Conservation (phyloP, 2,329 filamentous ascomycete species). For the Camillea tinctor region DNA sequence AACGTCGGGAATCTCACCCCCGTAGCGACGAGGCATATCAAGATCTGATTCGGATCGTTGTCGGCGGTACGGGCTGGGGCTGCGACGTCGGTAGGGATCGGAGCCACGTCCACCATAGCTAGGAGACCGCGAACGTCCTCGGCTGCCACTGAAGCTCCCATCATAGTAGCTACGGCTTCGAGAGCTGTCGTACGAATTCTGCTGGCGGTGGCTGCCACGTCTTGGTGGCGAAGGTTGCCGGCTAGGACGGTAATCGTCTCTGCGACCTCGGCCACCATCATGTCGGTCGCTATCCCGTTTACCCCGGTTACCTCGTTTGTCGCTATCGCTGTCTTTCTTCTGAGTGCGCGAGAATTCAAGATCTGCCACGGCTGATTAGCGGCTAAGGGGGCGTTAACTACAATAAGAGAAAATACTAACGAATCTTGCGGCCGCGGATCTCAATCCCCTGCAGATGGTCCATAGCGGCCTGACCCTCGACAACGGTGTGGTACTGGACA, state of each 20-base stretch:
- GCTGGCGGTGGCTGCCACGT: constrained; percentile 33
- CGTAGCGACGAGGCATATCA: constrained; percentile 70
- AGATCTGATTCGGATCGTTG: constrained; percentile 55
- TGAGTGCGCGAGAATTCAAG: constrained; percentile 88
- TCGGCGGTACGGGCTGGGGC: constrained; percentile 61
- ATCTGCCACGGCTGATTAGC: constrained; percentile 53
- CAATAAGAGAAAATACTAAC: constrained; percentile 57
- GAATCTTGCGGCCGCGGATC: constrained; percentile 87
- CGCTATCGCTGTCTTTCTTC: constrained; percentile 70
- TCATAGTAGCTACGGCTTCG: constrained; percentile 42
- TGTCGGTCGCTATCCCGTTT: constrained; percentile 48
- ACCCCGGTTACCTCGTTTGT: constrained; percentile 55
- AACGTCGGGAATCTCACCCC: constrained; percentile 80
- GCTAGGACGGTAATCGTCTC: constrained; percentile 28
- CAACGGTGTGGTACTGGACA: constrained; percentile 81
- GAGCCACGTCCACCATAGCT: constrained; percentile 42
- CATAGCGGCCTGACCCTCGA: constrained; percentile 73
- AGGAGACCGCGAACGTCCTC: constrained; percentile 71
- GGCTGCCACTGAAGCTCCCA: constrained; percentile 36
- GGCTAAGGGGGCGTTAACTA: background rate
- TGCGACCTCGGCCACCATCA: constrained; percentile 22
- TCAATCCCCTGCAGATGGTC: constrained; percentile 75
- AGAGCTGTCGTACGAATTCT: constrained; percentile 31
- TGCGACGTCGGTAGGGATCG: constrained; percentile 64
- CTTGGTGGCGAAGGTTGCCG: constrained; percentile 28